Conservation (phyloP, 352 stramenopile species). For the Elongisporangium anandrum region DNA sequence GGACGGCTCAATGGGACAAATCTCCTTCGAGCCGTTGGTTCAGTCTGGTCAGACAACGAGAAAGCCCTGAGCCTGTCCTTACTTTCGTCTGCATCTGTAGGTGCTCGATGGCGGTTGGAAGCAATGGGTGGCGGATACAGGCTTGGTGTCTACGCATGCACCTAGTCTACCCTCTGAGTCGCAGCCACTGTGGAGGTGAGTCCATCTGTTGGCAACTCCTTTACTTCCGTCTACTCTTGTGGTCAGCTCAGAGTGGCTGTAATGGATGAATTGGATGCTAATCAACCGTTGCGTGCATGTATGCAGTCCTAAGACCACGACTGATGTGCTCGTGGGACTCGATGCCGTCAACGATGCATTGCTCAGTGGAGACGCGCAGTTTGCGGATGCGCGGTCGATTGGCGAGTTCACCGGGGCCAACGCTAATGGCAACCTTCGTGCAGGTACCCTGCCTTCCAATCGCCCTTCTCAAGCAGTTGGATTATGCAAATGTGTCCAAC, state of each 20-base stretch:
- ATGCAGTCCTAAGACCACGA: conserved; percentile 10
- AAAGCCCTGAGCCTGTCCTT: not conserved
- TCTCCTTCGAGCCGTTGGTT: not conserved
- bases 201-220: not conserved
- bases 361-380: conserved; percentile 11
- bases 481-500: not conserved
- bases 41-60: not conserved
- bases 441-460: not conserved
- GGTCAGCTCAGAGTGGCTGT: not conserved
- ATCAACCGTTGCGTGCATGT: not conserved
- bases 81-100: conserved; percentile 9
- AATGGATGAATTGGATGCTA: not conserved
- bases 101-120: conserved; percentile 70
- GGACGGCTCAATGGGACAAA: not conserved
- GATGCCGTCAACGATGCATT: conserved; percentile 25
- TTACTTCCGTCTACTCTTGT: not conserved
- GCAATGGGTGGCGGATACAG: conserved; percentile 50
- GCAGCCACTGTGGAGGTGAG: conserved; percentile 8
- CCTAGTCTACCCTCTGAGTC: not conserved
- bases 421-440: conserved; percentile 21
- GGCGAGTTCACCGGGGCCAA: conserved; percentile 26
- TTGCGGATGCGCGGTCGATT: conserved; percentile 27
- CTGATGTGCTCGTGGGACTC: conserved; percentile 23
- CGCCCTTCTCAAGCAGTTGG: not conserved
- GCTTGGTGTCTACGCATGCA: conserved; percentile 31